Evolutionary conservation across 2,329 filamentous ascomycete genomes (phyloP).

Genomic region (Elsinoe arachidis): DNA sequence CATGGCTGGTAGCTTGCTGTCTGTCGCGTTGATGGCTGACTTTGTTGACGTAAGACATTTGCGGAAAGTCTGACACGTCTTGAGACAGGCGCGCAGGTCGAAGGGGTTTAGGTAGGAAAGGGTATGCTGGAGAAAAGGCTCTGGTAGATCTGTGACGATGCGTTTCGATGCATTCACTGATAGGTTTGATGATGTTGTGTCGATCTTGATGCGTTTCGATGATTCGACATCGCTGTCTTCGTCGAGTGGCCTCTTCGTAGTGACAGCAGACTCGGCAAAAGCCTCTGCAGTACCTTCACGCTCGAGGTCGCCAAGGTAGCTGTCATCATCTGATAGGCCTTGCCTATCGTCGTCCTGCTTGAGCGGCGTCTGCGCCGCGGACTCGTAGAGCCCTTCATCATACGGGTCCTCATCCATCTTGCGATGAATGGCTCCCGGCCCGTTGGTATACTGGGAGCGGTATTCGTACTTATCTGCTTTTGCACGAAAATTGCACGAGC

Average conservation of each 20-base stretch:
- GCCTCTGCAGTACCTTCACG: not conserved
- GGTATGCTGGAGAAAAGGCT: conserved; percentile 27
- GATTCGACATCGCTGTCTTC: not conserved
- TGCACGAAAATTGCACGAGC: not conserved
- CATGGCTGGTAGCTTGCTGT: conserved; percentile 33
- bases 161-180: not conserved
- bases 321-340: not conserved
- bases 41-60: conserved; percentile 21
- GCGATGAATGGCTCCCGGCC: not conserved
- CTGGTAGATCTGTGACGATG: conserved; percentile 14
- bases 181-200: not conserved
- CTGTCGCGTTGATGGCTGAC: conserved; percentile 29
- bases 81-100: conserved; percentile 25
- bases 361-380: not conserved
- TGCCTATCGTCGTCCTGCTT: not conserved
- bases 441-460: not conserved
- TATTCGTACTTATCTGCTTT: conserved; percentile 3
- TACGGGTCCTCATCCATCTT: conserved; percentile 9
- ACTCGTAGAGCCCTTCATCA: conserved; percentile 10
- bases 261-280: not conserved
- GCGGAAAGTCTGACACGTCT: conserved; percentile 25
- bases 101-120: conserved; percentile 26
- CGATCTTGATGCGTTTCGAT: conserved; percentile 1
- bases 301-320: conserved; percentile 2
- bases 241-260: conserved; percentile 3